A percentile compares a stretch with the other conserved stretches of the same genome.
phyloP scores from a whole-genome alignment of 306 rosid genomes.

The Vicia villosa region DNA sequence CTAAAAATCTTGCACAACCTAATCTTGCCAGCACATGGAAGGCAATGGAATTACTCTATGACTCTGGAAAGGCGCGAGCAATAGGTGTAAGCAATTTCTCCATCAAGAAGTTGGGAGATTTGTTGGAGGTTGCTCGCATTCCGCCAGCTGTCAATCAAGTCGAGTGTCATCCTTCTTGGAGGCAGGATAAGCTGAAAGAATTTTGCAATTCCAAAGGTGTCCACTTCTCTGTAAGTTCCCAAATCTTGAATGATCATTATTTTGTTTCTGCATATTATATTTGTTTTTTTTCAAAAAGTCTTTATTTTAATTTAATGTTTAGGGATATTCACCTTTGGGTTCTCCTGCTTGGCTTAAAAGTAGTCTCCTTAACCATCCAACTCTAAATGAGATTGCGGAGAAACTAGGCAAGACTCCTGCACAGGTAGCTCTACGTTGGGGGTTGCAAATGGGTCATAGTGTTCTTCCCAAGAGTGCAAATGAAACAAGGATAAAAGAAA shows the following conservation, averaged over 20 bases:
- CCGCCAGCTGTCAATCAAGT: constrained; percentile 82
- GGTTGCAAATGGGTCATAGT: constrained; percentile 74
- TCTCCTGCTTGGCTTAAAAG: constrained; percentile 76
- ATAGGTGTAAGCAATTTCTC: constrained; percentile 87
- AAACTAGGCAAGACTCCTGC: constrained; percentile 74
- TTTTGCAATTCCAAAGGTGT: constrained; percentile 71
- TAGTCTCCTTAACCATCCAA: constrained; percentile 66
- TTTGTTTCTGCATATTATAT: constrained; percentile 12
- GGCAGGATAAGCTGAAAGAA: constrained; percentile 55
- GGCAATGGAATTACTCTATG: constrained; percentile 79
- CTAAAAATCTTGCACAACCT: constrained; percentile 52
- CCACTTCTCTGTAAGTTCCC: constrained; percentile 67
- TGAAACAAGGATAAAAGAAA: constrained; percentile 69
- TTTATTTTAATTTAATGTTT: constrained; percentile 27
- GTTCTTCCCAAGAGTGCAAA: constrained; percentile 77
- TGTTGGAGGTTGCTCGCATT: constrained; percentile 56
- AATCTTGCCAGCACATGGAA: constrained; percentile 68
- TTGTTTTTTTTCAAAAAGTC: constrained; percentile 11
- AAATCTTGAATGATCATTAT: constrained; percentile 15
- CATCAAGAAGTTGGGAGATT: constrained; percentile 61
- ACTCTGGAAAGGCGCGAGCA: constrained; percentile 68
- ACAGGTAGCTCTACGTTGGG: constrained; percentile 83
- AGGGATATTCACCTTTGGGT: constrained; percentile 83
- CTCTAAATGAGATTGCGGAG: constrained; percentile 48
- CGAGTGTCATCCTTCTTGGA: constrained; percentile 82